phyloP scores from a whole-genome alignment of 495 filamentous ascomycete species.

The Aspergillus affinis region DNA sequence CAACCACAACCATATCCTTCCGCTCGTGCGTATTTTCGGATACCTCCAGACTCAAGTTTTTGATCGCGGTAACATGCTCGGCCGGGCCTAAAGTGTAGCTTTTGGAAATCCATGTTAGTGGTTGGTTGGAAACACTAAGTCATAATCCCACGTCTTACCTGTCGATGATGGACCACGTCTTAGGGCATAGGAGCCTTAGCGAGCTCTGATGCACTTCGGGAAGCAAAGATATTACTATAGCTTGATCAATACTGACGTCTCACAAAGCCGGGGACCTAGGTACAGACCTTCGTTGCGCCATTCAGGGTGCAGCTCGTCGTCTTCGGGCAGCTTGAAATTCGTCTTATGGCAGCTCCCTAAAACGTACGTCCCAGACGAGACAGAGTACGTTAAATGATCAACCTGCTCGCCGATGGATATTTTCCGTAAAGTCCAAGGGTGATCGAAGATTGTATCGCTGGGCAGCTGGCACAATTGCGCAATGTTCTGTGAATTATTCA shows the following conservation, averaged over 20 bases:
- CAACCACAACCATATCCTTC: slow-evolving; percentile 75
- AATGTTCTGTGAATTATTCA: slow-evolving; percentile 44
- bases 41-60: slow-evolving; percentile 81
- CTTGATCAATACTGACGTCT: slow-evolving; percentile 17
- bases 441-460: slow-evolving; percentile 60
- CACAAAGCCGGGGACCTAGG: not conserved
- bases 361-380: slow-evolving; percentile 70
- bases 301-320: slow-evolving; percentile 78
- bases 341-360: slow-evolving; percentile 64
- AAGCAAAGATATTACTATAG: slow-evolving; percentile 54
- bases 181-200: slow-evolving; percentile 72
- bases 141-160: slow-evolving; percentile 43
- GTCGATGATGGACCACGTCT: slow-evolving; percentile 75
- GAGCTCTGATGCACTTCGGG: slow-evolving; percentile 66
- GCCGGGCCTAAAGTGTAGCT: slow-evolving; percentile 60
- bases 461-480: slow-evolving; percentile 70
- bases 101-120: slow-evolving; percentile 11
- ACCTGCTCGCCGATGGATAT: slow-evolving; percentile 69
- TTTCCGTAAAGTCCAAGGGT: slow-evolving; percentile 68
- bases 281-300: slow-evolving; percentile 66
- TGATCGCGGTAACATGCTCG: slow-evolving; percentile 76
- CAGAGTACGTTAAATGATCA: slow-evolving; percentile 72
- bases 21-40: slow-evolving; percentile 88
- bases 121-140: not conserved
- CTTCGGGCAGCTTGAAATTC: slow-evolving; percentile 77